Evolutionary conservation across 495 filamentous ascomycete genomes (phyloP).

Genomic region (Cercophora sp.): DNA sequence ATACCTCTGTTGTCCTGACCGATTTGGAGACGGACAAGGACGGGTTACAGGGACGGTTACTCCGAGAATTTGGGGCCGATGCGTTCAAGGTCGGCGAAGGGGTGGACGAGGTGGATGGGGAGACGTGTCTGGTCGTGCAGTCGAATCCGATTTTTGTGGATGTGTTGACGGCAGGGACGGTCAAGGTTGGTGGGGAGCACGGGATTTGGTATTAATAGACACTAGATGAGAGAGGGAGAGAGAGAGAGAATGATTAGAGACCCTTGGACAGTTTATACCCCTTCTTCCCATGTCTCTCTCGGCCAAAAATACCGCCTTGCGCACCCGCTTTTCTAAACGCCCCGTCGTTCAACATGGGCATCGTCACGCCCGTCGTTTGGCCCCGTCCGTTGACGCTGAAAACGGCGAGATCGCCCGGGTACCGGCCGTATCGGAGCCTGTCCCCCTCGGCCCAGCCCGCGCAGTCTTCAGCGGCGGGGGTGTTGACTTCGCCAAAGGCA

Average conservation of each 20-base stretch:
- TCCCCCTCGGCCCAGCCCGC: slow-evolving; percentile 11
- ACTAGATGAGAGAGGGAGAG: too few species aligned
- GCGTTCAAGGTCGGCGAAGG: not conserved
- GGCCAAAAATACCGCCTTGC: not conserved
- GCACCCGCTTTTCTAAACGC: not conserved
- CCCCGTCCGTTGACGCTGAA: slow-evolving; percentile 13
- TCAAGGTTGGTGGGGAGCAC: not conserved
- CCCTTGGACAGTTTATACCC: too few species aligned
- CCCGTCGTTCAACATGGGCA: slow-evolving; percentile 3
- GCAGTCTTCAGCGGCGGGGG: slow-evolving; percentile 1
- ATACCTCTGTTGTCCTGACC: not conserved
- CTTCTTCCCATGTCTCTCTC: too few species aligned
- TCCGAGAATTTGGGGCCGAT: not conserved
- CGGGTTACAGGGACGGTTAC: not conserved
- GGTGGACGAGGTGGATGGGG: not conserved
- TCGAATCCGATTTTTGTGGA: not conserved
- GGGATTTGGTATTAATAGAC: slow-evolving; percentile 8
- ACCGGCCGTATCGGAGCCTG: slow-evolving; percentile 1
- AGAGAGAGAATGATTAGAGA: too few species aligned
- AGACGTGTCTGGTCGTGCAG: not conserved
- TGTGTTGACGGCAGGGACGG: slow-evolving; percentile 4
- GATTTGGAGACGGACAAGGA: not conserved
- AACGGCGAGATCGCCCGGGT: slow-evolving; percentile 13
- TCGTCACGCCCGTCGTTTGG: slow-evolving; percentile 9
- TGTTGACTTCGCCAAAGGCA: not conserved